Evolutionary conservation across 805 yeast species (phyloP), one percentile per base, ranked within the genome.

Genomic region (Ogataea haglerorum): DNA sequence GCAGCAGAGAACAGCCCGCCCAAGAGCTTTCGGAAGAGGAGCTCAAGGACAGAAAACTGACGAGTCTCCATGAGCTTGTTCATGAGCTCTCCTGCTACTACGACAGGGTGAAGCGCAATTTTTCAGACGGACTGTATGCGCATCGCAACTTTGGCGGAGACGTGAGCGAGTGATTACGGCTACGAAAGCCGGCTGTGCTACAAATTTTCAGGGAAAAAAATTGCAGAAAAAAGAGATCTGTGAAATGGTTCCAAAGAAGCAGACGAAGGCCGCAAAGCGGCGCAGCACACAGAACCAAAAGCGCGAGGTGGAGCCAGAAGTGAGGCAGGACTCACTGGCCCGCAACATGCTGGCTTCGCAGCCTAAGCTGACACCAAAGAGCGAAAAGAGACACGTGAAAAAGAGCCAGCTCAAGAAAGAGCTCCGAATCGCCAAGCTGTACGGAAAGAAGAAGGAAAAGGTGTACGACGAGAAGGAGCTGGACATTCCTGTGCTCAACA

Each of bases 391-490:
- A 46, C 72, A 71, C 48, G 72, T 72, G 27, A 67, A 69, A 22
- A 82, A 79, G 46, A 61, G 62, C 12, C 67, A 68, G 27, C 75
- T 80, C 35, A 82, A 82, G 63, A 84, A 83, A 52, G 83, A 81
- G 53, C 81, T 83, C 51, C 75, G 79, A 28, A 69, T 69, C 45
- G 71, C 78, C 30, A 71, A 85, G 56, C 67, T 85, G 34, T 85
- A 85, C 54, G 95, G 95, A 21, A 74, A 77, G 34, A 75, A 76
- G 51, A 64, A 68, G 43, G 72, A 76, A 23, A 70, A 70, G 47
- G 77, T 68, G 43, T 86, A 81, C 56, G 70, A 79, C 9, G 97
- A 90, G 51, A 82, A 80, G 45, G 95, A 89, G 52, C 68, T 90
- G 28, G 79, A 83, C 31, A 68, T 90, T 25, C 97, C 96, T 21